phyloP scores from a whole-genome alignment of 75 land plant genomes.

The Sequoia sempervirens region DNA sequence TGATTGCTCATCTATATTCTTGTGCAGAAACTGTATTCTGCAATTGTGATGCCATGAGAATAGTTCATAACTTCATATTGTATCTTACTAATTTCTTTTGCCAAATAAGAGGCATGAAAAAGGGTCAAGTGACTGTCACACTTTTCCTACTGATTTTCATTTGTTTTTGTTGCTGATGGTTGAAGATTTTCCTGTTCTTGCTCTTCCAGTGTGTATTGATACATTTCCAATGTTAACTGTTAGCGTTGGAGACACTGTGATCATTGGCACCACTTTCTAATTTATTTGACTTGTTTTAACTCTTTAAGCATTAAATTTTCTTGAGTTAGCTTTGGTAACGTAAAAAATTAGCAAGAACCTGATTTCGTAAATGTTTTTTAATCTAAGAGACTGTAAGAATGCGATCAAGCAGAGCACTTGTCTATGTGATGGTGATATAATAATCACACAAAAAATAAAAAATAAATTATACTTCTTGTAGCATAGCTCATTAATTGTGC shows the following conservation, averaged over 20 bases:
- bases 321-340: background rate
- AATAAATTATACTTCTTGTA: too few relatives aligned
- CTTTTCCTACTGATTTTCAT: background rate
- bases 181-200: background rate
- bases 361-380: background rate
- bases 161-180: background rate
- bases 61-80: background rate
- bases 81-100: background rate
- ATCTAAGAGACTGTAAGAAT: background rate
- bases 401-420: background rate
- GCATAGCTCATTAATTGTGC: background rate
- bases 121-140: background rate
- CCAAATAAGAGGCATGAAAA: background rate
- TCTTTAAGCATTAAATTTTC: background rate
- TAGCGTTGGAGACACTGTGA: background rate
- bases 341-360: background rate
- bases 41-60: background rate
- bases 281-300: background rate
- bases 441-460: too few relatives aligned
- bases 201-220: background rate
- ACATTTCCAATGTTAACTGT: background rate
- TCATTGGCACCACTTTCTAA: background rate
- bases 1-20: background rate
- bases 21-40: background rate
- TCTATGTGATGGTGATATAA: background rate